Conservation (phyloP, 768 basidiomycete species). For the Lactarius akahatsu region DNA sequence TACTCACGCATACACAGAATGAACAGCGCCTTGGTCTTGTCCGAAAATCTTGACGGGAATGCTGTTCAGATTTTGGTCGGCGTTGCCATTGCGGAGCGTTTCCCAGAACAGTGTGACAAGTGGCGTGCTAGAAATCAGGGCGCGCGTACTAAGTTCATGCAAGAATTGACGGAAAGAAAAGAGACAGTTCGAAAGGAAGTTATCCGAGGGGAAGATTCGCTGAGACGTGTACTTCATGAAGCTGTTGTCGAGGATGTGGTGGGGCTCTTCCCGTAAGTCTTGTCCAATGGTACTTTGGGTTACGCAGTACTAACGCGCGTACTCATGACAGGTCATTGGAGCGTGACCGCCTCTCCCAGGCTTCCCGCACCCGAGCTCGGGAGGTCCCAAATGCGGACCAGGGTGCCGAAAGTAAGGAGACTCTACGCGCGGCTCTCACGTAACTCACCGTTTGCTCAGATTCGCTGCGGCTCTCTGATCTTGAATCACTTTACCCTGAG, state of each 20-base stretch:
- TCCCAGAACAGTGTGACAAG: conserved; percentile 7
- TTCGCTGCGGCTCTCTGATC: neutral
- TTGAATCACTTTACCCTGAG: conserved; percentile 13
- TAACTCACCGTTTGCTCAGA: conserved; percentile 1
- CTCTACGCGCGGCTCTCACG: neutral
- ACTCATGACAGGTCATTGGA: conserved; percentile 13
- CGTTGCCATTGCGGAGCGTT: neutral
- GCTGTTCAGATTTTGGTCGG: conserved; percentile 2
- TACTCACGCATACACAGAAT: conserved; percentile 6
- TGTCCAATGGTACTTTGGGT: neutral
- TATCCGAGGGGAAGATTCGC: neutral
- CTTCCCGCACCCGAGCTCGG: neutral
- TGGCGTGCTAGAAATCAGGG: neutral
- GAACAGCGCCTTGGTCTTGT: conserved; percentile 5
- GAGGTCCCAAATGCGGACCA: neutral
- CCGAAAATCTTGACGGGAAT: conserved; percentile 11
- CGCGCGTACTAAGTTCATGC: neutral
- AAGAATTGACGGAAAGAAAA: neutral
- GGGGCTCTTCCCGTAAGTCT: conserved; percentile 13
- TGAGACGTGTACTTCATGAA: conserved; percentile 8
- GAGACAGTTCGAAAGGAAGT: conserved; percentile 1
- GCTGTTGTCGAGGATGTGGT: conserved; percentile 12
- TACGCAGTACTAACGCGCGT: neutral
- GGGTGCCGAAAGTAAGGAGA: neutral
- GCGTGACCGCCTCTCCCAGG: conserved; percentile 1